Percentiles rank a stretch among this genome's conserved stretches.
These are phyloP conservation scores for Uronychia setigera DNA, from an alignment of 73 alveolate genomes.

Conservation along the genomic window DNA sequence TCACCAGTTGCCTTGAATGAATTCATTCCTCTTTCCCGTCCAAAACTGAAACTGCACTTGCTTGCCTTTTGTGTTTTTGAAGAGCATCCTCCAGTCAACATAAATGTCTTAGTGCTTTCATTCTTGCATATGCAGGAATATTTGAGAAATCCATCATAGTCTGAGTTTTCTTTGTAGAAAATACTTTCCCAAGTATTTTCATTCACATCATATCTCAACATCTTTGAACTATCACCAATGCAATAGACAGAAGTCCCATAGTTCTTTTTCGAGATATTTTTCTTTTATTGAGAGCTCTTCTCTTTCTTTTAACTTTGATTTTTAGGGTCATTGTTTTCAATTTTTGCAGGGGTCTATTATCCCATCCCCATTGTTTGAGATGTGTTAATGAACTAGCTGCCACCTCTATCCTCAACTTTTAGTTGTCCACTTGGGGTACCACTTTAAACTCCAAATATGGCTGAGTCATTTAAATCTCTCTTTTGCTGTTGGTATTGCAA, in stretches of 20 bases:
- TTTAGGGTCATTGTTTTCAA: no score
- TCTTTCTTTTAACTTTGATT: no score
- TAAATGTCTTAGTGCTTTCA: neutral
- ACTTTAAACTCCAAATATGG: neutral
- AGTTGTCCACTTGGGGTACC: no score
- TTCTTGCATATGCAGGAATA: constrained; percentile 1
- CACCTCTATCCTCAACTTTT: no score
- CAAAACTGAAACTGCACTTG: neutral
- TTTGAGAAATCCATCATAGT: neutral
- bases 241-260: neutral
- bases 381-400: no score
- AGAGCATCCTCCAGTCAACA: constrained; percentile 10
- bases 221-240: neutral
- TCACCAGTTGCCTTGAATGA: neutral
- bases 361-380: no score
- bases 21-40: neutral
- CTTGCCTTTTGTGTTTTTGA: neutral
- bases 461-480: neutral
- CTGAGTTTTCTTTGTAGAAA: neutral
- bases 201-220: neutral
- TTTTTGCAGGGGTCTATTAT: no score
- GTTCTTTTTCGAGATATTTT: no score
- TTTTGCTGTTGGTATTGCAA: no score
- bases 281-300: neutral
- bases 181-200: neutral